These are phyloP conservation scores for Camptophora hylomeconis DNA, from an alignment of 2,329 filamentous ascomycete species.

Conservation along the genomic window DNA sequence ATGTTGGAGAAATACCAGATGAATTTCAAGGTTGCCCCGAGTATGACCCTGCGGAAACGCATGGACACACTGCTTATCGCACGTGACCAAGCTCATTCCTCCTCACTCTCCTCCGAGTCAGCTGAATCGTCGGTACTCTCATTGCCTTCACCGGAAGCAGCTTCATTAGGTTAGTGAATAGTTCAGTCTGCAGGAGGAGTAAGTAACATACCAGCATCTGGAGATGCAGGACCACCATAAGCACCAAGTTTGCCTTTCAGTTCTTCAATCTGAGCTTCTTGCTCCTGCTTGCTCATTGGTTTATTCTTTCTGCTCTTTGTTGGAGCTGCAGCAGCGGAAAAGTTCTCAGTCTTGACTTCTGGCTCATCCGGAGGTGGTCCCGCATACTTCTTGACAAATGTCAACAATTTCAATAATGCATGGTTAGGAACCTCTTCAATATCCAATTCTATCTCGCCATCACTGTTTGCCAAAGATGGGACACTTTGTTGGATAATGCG, in stretches of 20 bases:
- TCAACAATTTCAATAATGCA: constrained; percentile 31
- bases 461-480: constrained; percentile 50
- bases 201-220: too few relatives aligned
- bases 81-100: too few relatives aligned
- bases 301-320: constrained; percentile 38
- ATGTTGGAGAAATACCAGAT: too few relatives aligned
- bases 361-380: constrained; percentile 30
- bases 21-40: too few relatives aligned
- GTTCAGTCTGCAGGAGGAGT: too few relatives aligned
- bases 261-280: constrained; percentile 37
- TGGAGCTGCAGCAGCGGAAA: constrained; percentile 20
- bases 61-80: too few relatives aligned
- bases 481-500: constrained; percentile 80
- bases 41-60: too few relatives aligned
- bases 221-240: constrained; percentile 29
- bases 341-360: constrained; percentile 20
- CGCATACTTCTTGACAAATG: constrained; percentile 35
- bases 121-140: constrained; percentile 36
- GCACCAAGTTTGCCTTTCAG: constrained; percentile 33
- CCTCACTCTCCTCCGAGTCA: constrained; percentile 36
- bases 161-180: too few relatives aligned
- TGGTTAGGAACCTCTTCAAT: constrained; percentile 36
- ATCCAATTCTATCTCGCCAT: constrained; percentile 35
- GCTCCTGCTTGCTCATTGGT: constrained; percentile 38
- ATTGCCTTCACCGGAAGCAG: constrained; percentile 30